Evolutionary conservation across 495 filamentous ascomycete genomes (phyloP).

Genomic region (Daldinia caldariorum): DNA sequence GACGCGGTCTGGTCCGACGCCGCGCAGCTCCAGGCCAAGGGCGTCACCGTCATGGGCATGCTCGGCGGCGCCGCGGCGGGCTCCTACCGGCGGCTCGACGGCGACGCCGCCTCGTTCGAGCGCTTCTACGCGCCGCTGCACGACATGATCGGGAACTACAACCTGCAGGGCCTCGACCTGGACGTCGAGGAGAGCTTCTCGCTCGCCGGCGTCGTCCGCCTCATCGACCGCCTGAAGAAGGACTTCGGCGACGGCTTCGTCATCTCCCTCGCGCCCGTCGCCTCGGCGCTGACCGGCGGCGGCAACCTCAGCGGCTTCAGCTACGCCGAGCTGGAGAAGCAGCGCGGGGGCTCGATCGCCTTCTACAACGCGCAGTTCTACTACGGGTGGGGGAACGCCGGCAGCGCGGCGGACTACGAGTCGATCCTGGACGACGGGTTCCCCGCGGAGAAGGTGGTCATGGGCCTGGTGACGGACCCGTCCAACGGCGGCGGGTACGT

Average conservation of each 20-base stretch:
- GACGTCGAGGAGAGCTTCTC: conserved; percentile 87
- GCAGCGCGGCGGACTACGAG: conserved; percentile 68
- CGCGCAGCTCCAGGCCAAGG: conserved; percentile 64
- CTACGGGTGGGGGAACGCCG: conserved; percentile 76
- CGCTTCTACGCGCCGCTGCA: conserved; percentile 71
- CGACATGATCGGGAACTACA: conserved; percentile 65
- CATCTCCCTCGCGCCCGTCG: conserved; percentile 83
- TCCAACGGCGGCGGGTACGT: conserved; percentile 69
- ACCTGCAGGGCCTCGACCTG: conserved; percentile 79
- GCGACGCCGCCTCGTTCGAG: conserved; percentile 66
- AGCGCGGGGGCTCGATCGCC: conserved; percentile 70
- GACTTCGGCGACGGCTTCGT: conserved; percentile 78
- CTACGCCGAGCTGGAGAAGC: conserved; percentile 74
- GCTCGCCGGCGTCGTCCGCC: conserved; percentile 70
- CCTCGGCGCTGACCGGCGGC: conserved; percentile 68
- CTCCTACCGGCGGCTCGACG: conserved; percentile 71
- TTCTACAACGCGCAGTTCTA: conserved; percentile 90
- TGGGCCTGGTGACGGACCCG: conserved; percentile 77
- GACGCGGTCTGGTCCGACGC: conserved; percentile 74
- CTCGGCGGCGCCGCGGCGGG: conserved; percentile 82
- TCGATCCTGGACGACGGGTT: conserved; percentile 71
- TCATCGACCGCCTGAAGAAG: conserved; percentile 77
- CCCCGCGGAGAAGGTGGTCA: conserved; percentile 69
- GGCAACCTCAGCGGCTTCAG: conserved; percentile 77
- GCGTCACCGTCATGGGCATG: conserved; percentile 82